Percentiles rank a stretch among this genome's conserved stretches.
Conservation (phyloP, 345 rosid species). For the Nephelium lappaceum region DNA sequence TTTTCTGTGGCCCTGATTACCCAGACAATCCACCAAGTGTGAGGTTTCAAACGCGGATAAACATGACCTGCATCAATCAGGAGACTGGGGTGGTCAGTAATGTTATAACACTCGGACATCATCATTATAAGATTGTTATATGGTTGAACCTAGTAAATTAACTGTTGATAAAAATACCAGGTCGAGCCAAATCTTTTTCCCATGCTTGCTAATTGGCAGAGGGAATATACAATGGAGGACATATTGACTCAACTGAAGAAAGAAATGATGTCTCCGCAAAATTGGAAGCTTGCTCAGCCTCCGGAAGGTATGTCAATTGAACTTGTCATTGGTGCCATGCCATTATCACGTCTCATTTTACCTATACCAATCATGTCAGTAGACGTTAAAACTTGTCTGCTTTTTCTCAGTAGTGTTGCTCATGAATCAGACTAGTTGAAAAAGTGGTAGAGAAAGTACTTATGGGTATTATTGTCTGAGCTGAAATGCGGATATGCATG, state of each 20-base stretch:
- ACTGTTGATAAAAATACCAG: constrained; percentile 34
- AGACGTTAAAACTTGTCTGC: neutral
- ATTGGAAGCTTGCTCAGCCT: constrained; percentile 77
- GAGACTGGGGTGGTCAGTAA: constrained; percentile 70
- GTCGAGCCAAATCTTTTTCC: constrained; percentile 72
- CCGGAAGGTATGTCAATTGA: constrained; percentile 59
- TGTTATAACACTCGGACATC: neutral
- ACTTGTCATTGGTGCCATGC: constrained; percentile 3
- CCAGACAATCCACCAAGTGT: constrained; percentile 81
- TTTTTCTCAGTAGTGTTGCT: neutral
- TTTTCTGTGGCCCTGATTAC: constrained; percentile 72
- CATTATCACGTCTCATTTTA: neutral
- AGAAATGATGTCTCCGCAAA: constrained; percentile 80
- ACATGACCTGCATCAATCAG: constrained; percentile 80
- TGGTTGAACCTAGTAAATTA: constrained; percentile 9
- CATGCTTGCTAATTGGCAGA: constrained; percentile 75
- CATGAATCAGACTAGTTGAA: too few species aligned
- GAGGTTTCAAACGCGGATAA: constrained; percentile 69
- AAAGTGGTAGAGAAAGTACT: too few species aligned
- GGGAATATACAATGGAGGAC: constrained; percentile 78
- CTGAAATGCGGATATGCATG: neutral
- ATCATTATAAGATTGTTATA: neutral
- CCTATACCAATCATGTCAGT: neutral
- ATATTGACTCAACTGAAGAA: constrained; percentile 72
- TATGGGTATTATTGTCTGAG: too few species aligned